These are phyloP conservation scores for Claviceps fusiformis DNA, from an alignment of 2,329 filamentous ascomycete genomes.

Conservation along the genomic window DNA sequence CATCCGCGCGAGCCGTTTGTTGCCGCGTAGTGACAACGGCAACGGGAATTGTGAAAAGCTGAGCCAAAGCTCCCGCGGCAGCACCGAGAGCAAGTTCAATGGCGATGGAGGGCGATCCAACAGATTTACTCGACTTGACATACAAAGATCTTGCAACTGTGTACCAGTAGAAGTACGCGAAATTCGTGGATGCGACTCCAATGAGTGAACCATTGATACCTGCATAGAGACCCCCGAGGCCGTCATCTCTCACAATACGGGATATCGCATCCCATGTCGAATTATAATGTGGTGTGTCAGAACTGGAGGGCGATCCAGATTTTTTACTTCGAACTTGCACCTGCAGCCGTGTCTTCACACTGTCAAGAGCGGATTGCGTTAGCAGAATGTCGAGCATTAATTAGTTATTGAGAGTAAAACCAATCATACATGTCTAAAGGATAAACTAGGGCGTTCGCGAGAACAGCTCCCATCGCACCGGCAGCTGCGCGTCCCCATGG, in stretches of 20 bases:
- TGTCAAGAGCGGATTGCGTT: constrained; percentile 22
- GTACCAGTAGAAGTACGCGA: constrained; percentile 99
- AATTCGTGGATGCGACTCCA: constrained; percentile 93
- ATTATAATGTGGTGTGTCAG: constrained; percentile 58
- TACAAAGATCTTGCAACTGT: constrained; percentile 76
- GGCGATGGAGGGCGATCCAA: constrained; percentile 55
- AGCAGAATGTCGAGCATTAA: background rate
- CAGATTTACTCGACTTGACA: constrained; percentile 40
- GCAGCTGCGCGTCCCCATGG: constrained; percentile 90
- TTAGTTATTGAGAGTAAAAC: background rate
- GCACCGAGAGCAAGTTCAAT: constrained; percentile 78
- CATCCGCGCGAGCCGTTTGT: constrained; percentile 75
- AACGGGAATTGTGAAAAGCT: constrained; percentile 92
- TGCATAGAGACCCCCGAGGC: constrained; percentile 69
- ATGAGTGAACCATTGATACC: constrained; percentile 78
- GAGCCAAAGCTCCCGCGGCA: constrained; percentile 75
- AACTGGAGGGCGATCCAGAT: constrained; percentile 20
- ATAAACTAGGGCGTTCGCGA: constrained; percentile 92
- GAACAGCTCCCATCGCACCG: constrained; percentile 80
- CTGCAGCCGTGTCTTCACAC: constrained; percentile 91
- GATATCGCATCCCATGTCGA: constrained; percentile 79
- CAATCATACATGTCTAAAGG: constrained; percentile 79
- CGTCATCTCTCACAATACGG: constrained; percentile 72
- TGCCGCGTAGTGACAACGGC: constrained; percentile 91
- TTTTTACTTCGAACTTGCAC: constrained; percentile 67